Evolutionary conservation across 2,329 filamentous ascomycete species (phyloP).

Genomic region (Bipolaris victoriae): DNA sequence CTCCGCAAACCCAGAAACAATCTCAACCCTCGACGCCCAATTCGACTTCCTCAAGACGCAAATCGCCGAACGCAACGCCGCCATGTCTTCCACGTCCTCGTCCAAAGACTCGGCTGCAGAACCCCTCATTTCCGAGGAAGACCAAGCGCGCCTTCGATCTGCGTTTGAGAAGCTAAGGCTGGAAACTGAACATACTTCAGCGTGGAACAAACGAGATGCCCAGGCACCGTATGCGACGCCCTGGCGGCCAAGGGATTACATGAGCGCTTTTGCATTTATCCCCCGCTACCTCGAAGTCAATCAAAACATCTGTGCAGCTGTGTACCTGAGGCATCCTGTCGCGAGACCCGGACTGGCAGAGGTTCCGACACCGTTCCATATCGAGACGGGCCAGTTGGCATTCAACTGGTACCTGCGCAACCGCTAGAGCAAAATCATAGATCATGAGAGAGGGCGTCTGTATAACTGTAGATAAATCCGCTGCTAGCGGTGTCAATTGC

Average conservation of each 20-base stretch:
- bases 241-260: conserved; percentile 84
- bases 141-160: conserved; percentile 60
- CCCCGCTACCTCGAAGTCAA: conserved; percentile 96
- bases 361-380: conserved; percentile 77
- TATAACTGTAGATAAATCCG: conserved; percentile 3
- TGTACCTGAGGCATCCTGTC: conserved; percentile 93
- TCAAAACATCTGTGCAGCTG: conserved; percentile 93
- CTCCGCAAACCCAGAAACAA: conserved; percentile 52
- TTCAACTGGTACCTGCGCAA: conserved; percentile 94
- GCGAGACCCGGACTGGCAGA: conserved; percentile 78
- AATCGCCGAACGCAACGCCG: conserved; percentile 24
- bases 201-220: conserved; percentile 53
- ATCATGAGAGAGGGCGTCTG: not conserved
- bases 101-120: conserved; percentile 15
- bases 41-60: conserved; percentile 55
- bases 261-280: conserved; percentile 93
- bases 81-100: conserved; percentile 1
- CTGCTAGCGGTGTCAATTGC: not conserved
- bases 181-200: conserved; percentile 76
- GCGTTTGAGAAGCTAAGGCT: conserved; percentile 67
- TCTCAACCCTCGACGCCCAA: conserved; percentile 52
- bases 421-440: conserved; percentile 59
- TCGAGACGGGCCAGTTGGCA: conserved; percentile 75
- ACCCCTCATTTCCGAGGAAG: conserved; percentile 55
- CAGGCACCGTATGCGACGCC: conserved; percentile 84